Base-by-base conservation (phyloP, 2,329 filamentous ascomycete genomes). In the Nigrospora osmanthi region DNA sequence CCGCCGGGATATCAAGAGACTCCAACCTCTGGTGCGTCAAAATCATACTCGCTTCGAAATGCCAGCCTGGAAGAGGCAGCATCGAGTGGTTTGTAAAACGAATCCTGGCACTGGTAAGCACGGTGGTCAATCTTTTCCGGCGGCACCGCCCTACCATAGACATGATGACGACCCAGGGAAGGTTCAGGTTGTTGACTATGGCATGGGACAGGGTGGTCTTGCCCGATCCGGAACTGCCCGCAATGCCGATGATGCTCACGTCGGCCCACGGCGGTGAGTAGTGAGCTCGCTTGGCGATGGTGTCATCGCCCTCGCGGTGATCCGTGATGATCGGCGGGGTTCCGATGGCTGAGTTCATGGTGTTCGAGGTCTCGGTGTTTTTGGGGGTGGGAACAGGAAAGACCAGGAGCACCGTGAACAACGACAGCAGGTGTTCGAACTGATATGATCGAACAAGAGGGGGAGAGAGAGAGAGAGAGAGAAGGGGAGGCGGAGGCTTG, bases 81-180 rank as follows among this genome's bases (percentile, higher is more conserved):
- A 15, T 80, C 85, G 54, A 98, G 70, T 15, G 84, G 85, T 68
- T 96, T 97, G 70, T 98, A 98, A 66, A 95, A 98, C 12, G 91
- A 96, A 66, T 98, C 93, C 89, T 95, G 52, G 37, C 43, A 42
- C 44, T 35, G 43, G 52, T 56, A 30, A 60, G 57, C 33, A 2
- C 34, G 4, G 34, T 6, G 4, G 9, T 7, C 14, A 4, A 4
- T 15, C 35, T 19, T 13, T 16, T 36, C 34, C 23, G 49, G 49
- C 49, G 43, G 47, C 23, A 15, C 43, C 46, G 47, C 60, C 70
- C 60, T 75, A 91, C 89, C 85, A 98, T 97, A 36, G 90, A 95
- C 56, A 98, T 68, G 66, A 98, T 96, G 41, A 96, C 90, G 49
- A 98, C 93, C 91, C 93, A 98, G 46, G 93, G 93, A 52, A 98